Conservation (phyloP, 139 green algal genomes). For the Chlamydomonas asymmetrica region DNA sequence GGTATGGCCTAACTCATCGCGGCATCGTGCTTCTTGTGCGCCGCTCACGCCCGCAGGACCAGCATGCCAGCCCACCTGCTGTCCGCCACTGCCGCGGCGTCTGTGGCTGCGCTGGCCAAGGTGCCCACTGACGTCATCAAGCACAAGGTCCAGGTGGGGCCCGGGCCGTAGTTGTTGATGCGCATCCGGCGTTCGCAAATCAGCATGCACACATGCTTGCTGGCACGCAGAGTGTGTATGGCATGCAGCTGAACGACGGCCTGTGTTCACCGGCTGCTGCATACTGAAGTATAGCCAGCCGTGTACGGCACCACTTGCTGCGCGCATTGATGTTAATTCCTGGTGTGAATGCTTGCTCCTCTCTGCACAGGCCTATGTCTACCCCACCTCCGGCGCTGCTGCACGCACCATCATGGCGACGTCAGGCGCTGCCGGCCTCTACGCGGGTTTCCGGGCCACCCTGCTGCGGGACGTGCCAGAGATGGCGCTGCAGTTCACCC, state of each 20-base stretch:
- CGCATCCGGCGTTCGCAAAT: background rate
- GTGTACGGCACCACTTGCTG: background rate
- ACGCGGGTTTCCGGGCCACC: slow-evolving; percentile 69
- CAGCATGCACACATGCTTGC: background rate
- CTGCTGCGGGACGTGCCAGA: slow-evolving; percentile 77
- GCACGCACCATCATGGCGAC: slow-evolving; percentile 35
- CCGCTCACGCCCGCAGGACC: background rate
- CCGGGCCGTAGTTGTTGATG: background rate
- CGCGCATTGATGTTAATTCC: background rate
- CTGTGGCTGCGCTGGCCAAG: slow-evolving; percentile 50
- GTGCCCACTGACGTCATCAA: slow-evolving; percentile 78
- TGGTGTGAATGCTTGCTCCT: background rate
- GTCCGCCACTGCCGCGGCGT: slow-evolving; percentile 41
- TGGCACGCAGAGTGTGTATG: background rate
- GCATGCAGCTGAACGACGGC: background rate
- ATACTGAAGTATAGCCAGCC: background rate
- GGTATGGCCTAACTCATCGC: no score
- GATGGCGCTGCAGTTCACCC: slow-evolving; percentile 74
- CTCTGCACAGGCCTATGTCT: slow-evolving; percentile 60
- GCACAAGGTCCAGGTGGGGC: slow-evolving; percentile 69
- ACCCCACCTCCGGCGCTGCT: slow-evolving; percentile 51
- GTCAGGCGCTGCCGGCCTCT: slow-evolving; percentile 54
- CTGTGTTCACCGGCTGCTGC: background rate
- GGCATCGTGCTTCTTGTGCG: slow-evolving; percentile 5
- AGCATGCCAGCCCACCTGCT: slow-evolving; percentile 32